Base-by-base conservation (phyloP, 2,329 filamentous ascomycete genomes). In the Fusarium pseudonygamai region DNA sequence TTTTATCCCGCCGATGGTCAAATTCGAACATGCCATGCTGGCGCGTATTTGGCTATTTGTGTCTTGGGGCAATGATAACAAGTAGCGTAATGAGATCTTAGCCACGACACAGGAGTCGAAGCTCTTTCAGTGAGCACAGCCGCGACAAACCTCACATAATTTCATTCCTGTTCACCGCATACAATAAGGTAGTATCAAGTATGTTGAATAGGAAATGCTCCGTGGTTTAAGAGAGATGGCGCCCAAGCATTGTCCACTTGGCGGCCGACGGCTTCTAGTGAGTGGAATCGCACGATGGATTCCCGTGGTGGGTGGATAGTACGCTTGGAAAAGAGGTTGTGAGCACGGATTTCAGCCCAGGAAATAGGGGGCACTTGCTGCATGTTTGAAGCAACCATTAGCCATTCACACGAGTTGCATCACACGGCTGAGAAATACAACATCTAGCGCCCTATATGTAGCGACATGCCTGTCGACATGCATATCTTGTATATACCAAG, bases 181-280 rank as follows among this genome's bases (percentile, higher is more conserved):
- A 50, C 36, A 37, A 37, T 63, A 40, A 60, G 53, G 56, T 32
- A 39, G 63, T 18, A 52, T 67, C 32, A 39, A 36, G 50, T 30
- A 59, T 52, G 50, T 60, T 58, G 32, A 26, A 50, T 24, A 55
- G 57, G 47, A 56, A 49, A 68, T 69, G 14, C 60, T 68, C 56
- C 66, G 46, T 42, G 40, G 30, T 20, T 61, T 39, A 40, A 55
- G 26, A 39, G 72, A 61, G 60, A 39, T 67, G 71, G 67, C 47
- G 75, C 46, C 60, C 34, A 26, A 69, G 69, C 71, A 46, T 65
- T 63, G 69, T 66, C 71, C 74, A 75, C 74, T 69, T 75, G 65
- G 72, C 60, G 62, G 64, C 64, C 53, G 55, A 67, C 63, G 62
- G 62, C 58, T 42, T 28, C 37, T 56, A 64, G 52, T 49, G 57